Base-by-base conservation (phyloP, 2,329 filamentous ascomycete species). In the Epichloe gansuensis region DNA sequence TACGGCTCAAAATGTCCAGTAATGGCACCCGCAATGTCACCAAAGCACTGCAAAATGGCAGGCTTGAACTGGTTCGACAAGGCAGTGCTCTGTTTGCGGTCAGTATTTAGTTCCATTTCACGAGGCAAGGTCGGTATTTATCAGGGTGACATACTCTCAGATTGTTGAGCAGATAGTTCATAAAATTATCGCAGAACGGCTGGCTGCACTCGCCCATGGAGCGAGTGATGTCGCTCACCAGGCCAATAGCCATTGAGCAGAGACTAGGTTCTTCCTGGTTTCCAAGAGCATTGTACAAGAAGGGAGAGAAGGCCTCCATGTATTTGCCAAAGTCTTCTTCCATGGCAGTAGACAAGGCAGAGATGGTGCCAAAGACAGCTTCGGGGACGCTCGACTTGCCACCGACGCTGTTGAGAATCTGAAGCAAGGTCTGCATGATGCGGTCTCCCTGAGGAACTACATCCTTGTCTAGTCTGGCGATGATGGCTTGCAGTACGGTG, bases 21-120 rank as follows among this genome's bases (percentile, higher is more conserved):
- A 61, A 98, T 98, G 49, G 93, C 90, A 61, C 90, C 87, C 40
- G 93, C 93, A 70, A 98, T 95, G 64, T 98, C 93, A 54, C 93
- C 93, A 64, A 98, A 98, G 67, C 89, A 96, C 70, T 97, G 91
- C 52, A 98, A 79, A 58, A 98, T 98, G 31, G 93, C 89, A 44
- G 93, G 93, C 79, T 97, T 97, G 73, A 97, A 94, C 70, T 95
- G 89, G 70, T 97, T 95, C 59, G 87, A 86, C 51, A 95, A 77
- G n/a, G 84, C 80, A 12, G 85, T 82, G 69, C 88, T 94, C 81
- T 89, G 66, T 40, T 48, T 34, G 21, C 34, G 15, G 12, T 27
- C 43, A n/a, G 8, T 17, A 47, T 35, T 43, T 4, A 31, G 8
- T 31, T 11, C 27, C 3, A 31, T 8, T 11, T 8, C 27, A 31